phyloP scores from a whole-genome alignment of 441 rosid species.

The Codiaeum variegatum region DNA sequence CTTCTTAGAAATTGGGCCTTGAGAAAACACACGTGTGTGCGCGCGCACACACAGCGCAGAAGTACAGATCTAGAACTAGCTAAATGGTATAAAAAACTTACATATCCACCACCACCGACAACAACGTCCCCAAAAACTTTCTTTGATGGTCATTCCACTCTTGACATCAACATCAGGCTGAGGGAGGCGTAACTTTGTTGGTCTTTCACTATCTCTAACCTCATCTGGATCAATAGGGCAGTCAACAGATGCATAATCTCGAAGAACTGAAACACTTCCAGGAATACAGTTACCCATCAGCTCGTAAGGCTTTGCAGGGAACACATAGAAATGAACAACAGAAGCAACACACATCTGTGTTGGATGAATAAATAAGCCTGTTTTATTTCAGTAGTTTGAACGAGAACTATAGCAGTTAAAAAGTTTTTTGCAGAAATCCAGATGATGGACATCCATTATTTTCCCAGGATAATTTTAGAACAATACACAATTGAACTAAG shows the following conservation, averaged over 20 bases:
- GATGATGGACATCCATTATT: background rate
- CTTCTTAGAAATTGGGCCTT: background rate
- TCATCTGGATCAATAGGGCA: conserved; percentile 96
- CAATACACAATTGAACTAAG: background rate
- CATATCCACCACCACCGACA: conserved; percentile 91
- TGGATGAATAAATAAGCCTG: conserved; percentile 49
- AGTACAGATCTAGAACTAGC: background rate
- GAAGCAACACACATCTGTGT: conserved; percentile 99
- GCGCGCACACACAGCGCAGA: background rate
- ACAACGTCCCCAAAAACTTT: conserved; percentile 90
- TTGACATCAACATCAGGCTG: conserved; percentile 66
- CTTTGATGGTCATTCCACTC: conserved; percentile 90
- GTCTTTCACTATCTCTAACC: conserved; percentile 96
- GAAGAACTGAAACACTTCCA: conserved; percentile 86
- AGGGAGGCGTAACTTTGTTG: conserved; percentile 90
- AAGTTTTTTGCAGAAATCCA: conserved; percentile 10
- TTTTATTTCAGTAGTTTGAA: conserved; percentile 32
- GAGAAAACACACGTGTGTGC: no score
- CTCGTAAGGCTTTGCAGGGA: conserved; percentile 92
- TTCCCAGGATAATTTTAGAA: background rate
- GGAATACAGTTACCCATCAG: conserved; percentile 79
- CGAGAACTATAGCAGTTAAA: conserved; percentile 6
- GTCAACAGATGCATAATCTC: conserved; percentile 94
- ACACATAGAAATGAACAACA: conserved; percentile 87
- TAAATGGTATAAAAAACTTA: conserved; percentile 45